phyloP scores from a whole-genome alignment of 179 eudicot species.

The Actinidia chinensis region DNA sequence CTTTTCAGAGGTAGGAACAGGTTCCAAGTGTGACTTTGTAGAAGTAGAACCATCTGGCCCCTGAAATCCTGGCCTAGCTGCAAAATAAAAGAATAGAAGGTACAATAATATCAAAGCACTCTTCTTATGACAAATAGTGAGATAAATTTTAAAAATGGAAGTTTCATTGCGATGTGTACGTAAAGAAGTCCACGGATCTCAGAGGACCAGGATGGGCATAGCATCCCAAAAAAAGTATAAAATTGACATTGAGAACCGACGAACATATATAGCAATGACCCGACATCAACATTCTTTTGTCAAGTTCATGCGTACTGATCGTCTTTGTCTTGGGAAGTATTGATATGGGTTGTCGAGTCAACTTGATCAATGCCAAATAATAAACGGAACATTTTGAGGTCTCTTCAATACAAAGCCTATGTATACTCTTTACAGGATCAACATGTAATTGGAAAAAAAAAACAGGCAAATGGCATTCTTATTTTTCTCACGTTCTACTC shows the following conservation, averaged over 20 bases:
- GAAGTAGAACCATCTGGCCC: constrained; percentile 42
- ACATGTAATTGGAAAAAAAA: not conserved
- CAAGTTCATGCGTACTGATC: not conserved
- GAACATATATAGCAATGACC: not conserved
- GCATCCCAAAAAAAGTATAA: not conserved
- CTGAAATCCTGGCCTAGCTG: constrained; percentile 89
- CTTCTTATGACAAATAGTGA: not conserved
- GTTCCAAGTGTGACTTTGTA: constrained; percentile 50
- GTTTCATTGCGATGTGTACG: not conserved
- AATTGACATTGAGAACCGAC: not conserved
- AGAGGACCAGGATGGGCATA: not conserved
- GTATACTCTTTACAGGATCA: not conserved
- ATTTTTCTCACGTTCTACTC: too few species aligned
- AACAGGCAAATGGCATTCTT: not conserved
- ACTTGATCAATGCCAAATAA: not conserved
- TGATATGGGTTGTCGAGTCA: not conserved
- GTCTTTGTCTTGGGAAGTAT: not conserved
- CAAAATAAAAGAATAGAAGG: constrained; percentile 21
- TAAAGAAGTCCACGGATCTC: not conserved
- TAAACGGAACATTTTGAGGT: not conserved
- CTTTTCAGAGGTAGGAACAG: constrained; percentile 55
- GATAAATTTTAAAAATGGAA: not conserved
- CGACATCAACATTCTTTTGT: not conserved
- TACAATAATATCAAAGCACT: not conserved
- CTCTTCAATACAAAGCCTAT: not conserved